These are phyloP conservation scores for Claviceps africana DNA, from an alignment of 2,329 filamentous ascomycete species.

Conservation along the genomic window DNA sequence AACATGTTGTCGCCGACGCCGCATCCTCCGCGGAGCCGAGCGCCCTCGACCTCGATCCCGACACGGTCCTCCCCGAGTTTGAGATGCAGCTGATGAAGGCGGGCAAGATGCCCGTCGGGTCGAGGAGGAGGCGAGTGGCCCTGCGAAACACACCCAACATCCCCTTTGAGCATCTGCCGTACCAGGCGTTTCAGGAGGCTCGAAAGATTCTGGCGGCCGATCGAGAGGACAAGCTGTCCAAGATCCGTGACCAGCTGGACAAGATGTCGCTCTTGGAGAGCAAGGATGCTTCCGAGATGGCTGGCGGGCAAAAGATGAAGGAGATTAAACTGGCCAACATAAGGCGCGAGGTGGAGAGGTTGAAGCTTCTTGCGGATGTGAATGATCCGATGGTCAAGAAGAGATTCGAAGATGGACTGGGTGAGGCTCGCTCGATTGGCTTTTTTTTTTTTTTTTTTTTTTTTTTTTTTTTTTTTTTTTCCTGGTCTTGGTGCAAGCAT, in stretches of 20 bases:
- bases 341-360: constrained; percentile 54
- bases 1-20: constrained; percentile 3
- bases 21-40: constrained; percentile 13
- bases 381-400: constrained; percentile 92
- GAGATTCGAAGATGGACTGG: constrained; percentile 79
- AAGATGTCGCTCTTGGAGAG: constrained; percentile 56
- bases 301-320: constrained; percentile 51
- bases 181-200: constrained; percentile 96
- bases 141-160: constrained; percentile 50
- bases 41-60: constrained; percentile 44
- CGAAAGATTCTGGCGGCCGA: constrained; percentile 70
- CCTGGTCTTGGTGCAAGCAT: neutral
- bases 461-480: neutral
- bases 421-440: constrained; percentile 41
- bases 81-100: constrained; percentile 55
- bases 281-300: constrained; percentile 39
- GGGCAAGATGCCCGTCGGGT: constrained; percentile 63
- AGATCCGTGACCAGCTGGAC: constrained; percentile 53
- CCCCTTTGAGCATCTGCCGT: constrained; percentile 87
- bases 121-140: constrained; percentile 67
- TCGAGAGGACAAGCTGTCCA: constrained; percentile 62
- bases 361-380: constrained; percentile 85
- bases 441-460: neutral
- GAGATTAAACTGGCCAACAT: constrained; percentile 55
- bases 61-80: constrained; percentile 44